A percentile compares a stretch with the other conserved stretches of the same genome.
phyloP scores from a whole-genome alignment of 805 yeast genomes.

The Pichia thaimueangensis region DNA sequence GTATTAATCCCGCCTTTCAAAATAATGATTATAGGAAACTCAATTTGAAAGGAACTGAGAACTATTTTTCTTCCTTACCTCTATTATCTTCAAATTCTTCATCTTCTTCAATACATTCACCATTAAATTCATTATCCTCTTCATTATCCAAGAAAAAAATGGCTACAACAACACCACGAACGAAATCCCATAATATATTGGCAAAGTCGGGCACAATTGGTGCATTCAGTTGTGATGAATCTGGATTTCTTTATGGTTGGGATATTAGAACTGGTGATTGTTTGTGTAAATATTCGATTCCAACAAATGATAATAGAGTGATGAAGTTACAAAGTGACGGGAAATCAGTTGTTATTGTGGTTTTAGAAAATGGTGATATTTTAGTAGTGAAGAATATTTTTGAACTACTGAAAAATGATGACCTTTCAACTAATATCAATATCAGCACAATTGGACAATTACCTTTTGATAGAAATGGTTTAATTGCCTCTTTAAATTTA shows the following conservation, averaged over 20 bases:
- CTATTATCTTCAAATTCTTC: neutral
- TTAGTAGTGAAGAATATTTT: slow-evolving; percentile 19
- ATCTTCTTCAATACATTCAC: neutral
- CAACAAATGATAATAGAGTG: slow-evolving; percentile 8
- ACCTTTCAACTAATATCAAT: slow-evolving; percentile 6
- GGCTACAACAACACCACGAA: neutral
- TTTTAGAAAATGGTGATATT: slow-evolving; percentile 22
- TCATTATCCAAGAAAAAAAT: neutral
- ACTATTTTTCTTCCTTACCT: neutral
- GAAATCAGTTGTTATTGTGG: slow-evolving; percentile 20
- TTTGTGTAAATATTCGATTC: neutral
- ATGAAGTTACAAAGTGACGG: slow-evolving; percentile 26
- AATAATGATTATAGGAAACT: neutral
- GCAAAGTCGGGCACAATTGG: slow-evolving; percentile 26
- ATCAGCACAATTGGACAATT: slow-evolving; percentile 7
- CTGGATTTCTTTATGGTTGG: slow-evolving; percentile 29
- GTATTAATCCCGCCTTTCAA: slow-evolving; percentile 5
- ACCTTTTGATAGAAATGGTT: slow-evolving; percentile 4
- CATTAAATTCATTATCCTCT: neutral
- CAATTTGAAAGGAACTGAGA: too few relatives aligned
- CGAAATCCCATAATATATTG: slow-evolving; percentile 15
- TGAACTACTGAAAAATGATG: slow-evolving; percentile 6
- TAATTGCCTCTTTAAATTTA: slow-evolving; percentile 11
- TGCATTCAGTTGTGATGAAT: slow-evolving; percentile 27
- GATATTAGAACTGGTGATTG: slow-evolving; percentile 22